Base-by-base conservation (phyloP, 495 filamentous ascomycete genomes). In the Podospora bellae-mahoneyi region DNA sequence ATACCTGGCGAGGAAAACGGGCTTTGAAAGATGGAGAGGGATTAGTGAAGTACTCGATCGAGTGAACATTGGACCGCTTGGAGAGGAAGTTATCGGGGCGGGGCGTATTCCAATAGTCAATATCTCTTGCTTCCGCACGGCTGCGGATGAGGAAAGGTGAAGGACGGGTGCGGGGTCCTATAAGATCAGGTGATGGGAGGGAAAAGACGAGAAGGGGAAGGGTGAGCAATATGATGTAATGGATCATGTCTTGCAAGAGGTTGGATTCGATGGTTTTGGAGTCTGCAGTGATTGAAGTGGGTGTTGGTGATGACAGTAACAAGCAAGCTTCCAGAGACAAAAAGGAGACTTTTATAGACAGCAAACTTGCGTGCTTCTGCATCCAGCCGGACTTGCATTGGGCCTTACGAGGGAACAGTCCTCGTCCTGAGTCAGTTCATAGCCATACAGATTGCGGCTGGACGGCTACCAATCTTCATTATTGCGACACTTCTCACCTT, bases 81-180 rank as follows among this genome's bases (percentile, higher is more conserved):
- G 64, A 18, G 55, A 74, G 68, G 66, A 68, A 67, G 27, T 28
- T 30, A 60, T 23, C 64, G 34, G 64, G 34, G 18, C 72, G 72
- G 23, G 72, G 70, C 15, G 70, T 54, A 62, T 74, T 72, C 72
- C 72, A 74, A 57, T 74, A 48, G 9, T 48, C 39, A 16, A 48
- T 67, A 16, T 48, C 39, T 48, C 13, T 13, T 13, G 39, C 39
- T 10, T 48, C 39, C 15, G 39, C 0, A 1, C 39, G 39, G 39
- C 15, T 48, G 39, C 13, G 39, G 39, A 48, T 13, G 2, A 48
- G 39, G 15, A 48, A 48, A 13, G 9, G 39, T 10, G 39, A 10
- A 13, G 39, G 39, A 10, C 39, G 39, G 39, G 39, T 48, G 39
- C 39, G 39, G 15, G 39, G 39, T 0, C 39, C 13, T 0, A 48